These are phyloP conservation scores for Grigorovia transvaalensis DNA, from an alignment of 805 yeast genomes.

Conservation along the genomic window DNA sequence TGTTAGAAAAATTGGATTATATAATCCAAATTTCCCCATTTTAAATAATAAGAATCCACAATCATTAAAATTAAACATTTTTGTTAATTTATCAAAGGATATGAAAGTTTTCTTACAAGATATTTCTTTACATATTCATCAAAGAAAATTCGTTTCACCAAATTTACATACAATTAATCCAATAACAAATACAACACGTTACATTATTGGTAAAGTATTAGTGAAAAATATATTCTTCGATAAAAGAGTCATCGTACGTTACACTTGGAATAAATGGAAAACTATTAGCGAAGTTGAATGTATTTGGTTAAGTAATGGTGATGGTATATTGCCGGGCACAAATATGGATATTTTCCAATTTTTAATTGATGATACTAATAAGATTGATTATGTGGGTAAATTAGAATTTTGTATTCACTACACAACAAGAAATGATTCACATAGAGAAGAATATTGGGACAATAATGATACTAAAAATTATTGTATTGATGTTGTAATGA, in stretches of 20 bases:
- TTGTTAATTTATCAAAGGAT: constrained; percentile 19
- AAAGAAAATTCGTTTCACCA: constrained; percentile 1
- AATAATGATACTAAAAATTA: constrained; percentile 24
- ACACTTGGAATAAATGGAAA: constrained; percentile 72
- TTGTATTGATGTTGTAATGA: constrained; percentile 16
- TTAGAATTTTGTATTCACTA: constrained; percentile 25
- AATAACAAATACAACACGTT: constrained; percentile 3
- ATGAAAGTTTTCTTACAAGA: constrained; percentile 20
- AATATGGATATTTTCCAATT: constrained; percentile 26
- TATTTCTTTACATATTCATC: constrained; percentile 12
- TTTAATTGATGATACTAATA: constrained; percentile 17
- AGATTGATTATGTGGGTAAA: constrained; percentile 8
- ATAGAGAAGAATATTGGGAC: constrained; percentile 24
- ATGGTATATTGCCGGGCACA: constrained; percentile 22
- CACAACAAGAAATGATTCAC: constrained; percentile 15
- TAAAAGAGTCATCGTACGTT: constrained; percentile 60
- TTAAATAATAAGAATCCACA: constrained; percentile 22
- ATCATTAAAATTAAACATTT: constrained; percentile 21
- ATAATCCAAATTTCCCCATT: constrained; percentile 21
- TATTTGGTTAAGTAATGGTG: constrained; percentile 23
- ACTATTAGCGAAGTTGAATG: constrained; percentile 35
- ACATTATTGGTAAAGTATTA: constrained; percentile 63
- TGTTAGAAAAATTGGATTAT: constrained; percentile 15
- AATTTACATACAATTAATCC: not conserved
- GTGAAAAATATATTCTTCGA: constrained; percentile 65